Evolutionary conservation across 139 green algal species (phyloP), one percentile per base, ranked within the genome.

Genomic region (Micractinium conductrix): DNA sequence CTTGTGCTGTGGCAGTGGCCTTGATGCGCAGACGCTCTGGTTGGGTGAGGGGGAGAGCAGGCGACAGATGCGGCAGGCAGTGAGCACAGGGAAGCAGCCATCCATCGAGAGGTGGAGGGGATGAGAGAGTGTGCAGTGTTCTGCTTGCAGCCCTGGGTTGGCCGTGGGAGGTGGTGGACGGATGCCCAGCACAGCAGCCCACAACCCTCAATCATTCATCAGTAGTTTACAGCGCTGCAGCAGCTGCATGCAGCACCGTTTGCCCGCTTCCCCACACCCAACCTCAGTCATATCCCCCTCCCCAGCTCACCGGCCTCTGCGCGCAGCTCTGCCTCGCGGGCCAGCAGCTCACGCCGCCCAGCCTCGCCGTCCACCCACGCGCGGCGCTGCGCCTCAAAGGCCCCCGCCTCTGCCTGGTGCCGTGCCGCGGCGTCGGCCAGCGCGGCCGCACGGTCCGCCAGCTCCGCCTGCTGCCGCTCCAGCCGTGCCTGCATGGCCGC

Each of bases 341-440:
- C 48, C 38, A 78, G 65, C 42, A 84, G 75, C 50, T 78, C 73
- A 0, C 42, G 37, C 48, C 88, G 65, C 35, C 75, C 72, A 12
- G 74, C 48, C 78, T 85, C 72, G 28, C 88, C 88, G 2, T 88
- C 85, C 4, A 48, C 71, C 88, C 88, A 91, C 7, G 62, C 71
- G 2, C 38, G 50, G 35, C 78, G 60, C 35, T 83, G 76, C 14
- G 58, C 42, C 78, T 86, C 78, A 80, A 90, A 68, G 0, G 74
- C 69, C 14, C 65, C 67, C 16, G 38, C 53, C 58, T 88, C 86
- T n/a, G 81, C 80, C 44, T 91, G 81, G 53, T 80, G 79, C 75
- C 60, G 48, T 26, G 69, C 74, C 14, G 73, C 62, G 0, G 79
- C 87, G 3, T 90, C 86, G 14, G 81, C 78, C 40, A 89, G 71